A percentile compares a stretch with the other conserved stretches of the same genome.
Conservation (phyloP, 257 asterid species). For the Thymus quinquecostatus region DNA sequence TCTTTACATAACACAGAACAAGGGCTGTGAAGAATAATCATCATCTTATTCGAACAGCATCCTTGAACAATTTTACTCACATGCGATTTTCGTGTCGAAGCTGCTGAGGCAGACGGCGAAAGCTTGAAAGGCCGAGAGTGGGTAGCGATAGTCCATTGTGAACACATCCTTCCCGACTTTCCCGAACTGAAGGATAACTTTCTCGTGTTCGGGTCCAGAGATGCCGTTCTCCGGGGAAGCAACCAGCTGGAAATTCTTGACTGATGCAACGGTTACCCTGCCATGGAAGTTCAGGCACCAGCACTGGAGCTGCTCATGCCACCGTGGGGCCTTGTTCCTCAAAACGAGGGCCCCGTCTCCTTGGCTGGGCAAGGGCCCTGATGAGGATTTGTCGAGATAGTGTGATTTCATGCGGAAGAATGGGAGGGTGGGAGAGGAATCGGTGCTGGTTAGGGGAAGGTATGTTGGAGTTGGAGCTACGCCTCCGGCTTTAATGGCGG, state of each 20-base stretch:
- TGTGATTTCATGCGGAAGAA: slow-evolving; percentile 56
- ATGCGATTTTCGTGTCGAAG: slow-evolving; percentile 89
- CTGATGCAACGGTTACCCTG: slow-evolving; percentile 91
- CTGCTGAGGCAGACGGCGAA: slow-evolving; percentile 77
- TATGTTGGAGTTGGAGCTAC: slow-evolving; percentile 63
- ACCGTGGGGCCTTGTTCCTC: slow-evolving; percentile 85
- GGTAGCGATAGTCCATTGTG: slow-evolving; percentile 86
- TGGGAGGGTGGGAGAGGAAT: slow-evolving; percentile 54
- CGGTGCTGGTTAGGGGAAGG: slow-evolving; percentile 46
- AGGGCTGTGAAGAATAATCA: slow-evolving; percentile 6
- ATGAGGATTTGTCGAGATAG: slow-evolving; percentile 42
- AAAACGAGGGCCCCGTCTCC: slow-evolving; percentile 56
- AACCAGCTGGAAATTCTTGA: slow-evolving; percentile 90
- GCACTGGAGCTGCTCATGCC: slow-evolving; percentile 97
- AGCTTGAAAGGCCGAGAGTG: slow-evolving; percentile 89
- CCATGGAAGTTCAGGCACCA: slow-evolving; percentile 98
- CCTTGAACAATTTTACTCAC: slow-evolving; percentile 52
- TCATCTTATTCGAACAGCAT: slow-evolving; percentile 1
- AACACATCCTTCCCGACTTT: slow-evolving; percentile 92
- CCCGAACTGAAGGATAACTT: slow-evolving; percentile 89
- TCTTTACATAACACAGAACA: not conserved
- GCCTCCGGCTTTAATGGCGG: slow-evolving; percentile 77
- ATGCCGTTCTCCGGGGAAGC: slow-evolving; percentile 70
- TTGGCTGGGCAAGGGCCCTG: slow-evolving; percentile 43
- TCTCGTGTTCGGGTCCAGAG: slow-evolving; percentile 73